Conservation (phyloP, 345 rosid species). For the Hibiscus trionum region DNA sequence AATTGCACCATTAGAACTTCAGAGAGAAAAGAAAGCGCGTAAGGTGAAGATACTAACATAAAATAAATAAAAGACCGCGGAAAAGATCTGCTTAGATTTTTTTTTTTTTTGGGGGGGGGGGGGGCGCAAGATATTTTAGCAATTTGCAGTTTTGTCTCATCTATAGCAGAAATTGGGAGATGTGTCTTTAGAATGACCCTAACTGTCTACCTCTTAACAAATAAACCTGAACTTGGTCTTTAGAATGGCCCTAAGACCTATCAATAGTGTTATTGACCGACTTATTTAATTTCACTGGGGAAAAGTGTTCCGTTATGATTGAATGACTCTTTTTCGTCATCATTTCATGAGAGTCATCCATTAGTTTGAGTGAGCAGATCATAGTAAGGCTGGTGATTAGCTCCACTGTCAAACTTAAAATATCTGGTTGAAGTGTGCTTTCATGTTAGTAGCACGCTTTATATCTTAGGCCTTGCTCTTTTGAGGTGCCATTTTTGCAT, state of each 20-base stretch:
- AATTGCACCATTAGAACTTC: slow-evolving; percentile 33
- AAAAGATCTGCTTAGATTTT: not conserved
- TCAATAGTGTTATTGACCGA: not conserved
- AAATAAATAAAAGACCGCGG: not conserved
- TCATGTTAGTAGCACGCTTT: not conserved
- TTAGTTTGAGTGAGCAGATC: not conserved
- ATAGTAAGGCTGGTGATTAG: not conserved
- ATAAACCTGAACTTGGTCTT: not conserved
- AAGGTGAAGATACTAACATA: slow-evolving; percentile 53
- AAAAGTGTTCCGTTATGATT: not conserved
- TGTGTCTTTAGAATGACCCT: not conserved
- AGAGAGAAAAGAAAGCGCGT: slow-evolving; percentile 75
- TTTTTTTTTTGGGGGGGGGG: not conserved
- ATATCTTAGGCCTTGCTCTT: not conserved
- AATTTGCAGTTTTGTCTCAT: not conserved
- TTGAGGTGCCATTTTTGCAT: not conserved
- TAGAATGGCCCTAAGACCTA: not conserved
- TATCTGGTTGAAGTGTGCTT: not conserved
- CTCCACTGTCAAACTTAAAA: not conserved
- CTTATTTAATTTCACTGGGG: not conserved
- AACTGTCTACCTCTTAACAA: not conserved
- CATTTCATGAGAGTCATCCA: not conserved
- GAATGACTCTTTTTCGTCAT: not conserved
- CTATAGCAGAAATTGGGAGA: not conserved
- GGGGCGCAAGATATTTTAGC: not conserved